phyloP scores from a whole-genome alignment of 768 basidiomycete genomes.

The Russula foetens region DNA sequence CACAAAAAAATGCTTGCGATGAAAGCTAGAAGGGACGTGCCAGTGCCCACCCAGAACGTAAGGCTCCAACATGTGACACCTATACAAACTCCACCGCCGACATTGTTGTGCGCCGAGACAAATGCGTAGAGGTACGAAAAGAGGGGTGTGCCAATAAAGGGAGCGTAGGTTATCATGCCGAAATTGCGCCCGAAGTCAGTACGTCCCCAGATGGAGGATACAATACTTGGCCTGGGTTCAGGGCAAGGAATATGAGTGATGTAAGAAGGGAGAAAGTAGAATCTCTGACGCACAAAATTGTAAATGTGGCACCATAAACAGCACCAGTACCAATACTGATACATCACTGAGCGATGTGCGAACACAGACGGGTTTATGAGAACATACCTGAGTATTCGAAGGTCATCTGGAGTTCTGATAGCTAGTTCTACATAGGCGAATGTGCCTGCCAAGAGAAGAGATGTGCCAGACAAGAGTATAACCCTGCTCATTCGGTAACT shows the following conservation, averaged over 20 bases:
- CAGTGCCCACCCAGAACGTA: constrained; percentile 51
- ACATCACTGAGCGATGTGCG: constrained; percentile 3
- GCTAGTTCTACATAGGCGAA: constrained; percentile 49
- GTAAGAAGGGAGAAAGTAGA: background rate
- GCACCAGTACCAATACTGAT: constrained; percentile 55
- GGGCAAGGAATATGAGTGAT: constrained; percentile 1
- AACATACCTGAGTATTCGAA: constrained; percentile 67
- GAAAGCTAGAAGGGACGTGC: constrained; percentile 35
- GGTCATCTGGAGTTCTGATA: constrained; percentile 38
- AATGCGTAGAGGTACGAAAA: constrained; percentile 80
- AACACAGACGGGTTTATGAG: background rate
- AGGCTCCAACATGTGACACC: constrained; percentile 56
- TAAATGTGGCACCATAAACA: constrained; percentile 64
- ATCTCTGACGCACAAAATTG: constrained; percentile 48
- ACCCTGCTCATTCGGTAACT: constrained; percentile 55
- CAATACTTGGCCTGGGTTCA: constrained; percentile 52
- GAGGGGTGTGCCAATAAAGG: constrained; percentile 63
- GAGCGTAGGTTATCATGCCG: constrained; percentile 64
- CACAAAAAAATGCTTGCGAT: constrained; percentile 42
- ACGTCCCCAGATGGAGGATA: constrained; percentile 65
- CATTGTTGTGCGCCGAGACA: constrained; percentile 42
- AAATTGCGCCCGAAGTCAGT: constrained; percentile 69
- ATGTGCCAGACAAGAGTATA: constrained; percentile 46
- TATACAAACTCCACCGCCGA: constrained; percentile 38
- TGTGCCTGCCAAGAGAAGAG: constrained; percentile 40